Conservation (phyloP, 108 stramenopile species). For the Cyclotella sp. region DNA sequence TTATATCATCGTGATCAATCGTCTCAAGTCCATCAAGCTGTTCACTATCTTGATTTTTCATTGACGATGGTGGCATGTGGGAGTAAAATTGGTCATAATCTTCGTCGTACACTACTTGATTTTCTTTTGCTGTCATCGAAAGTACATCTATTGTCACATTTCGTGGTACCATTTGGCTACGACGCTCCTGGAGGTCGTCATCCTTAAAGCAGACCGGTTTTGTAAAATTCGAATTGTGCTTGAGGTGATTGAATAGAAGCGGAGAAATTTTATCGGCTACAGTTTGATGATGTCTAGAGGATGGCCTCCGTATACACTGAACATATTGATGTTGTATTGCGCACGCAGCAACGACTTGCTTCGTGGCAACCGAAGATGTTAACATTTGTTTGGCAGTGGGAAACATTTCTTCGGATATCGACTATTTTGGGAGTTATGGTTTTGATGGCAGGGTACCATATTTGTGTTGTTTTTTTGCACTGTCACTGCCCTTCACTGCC, state of each 20-base stretch:
- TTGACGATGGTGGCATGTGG: slow-evolving; percentile 44
- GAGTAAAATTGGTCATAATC: slow-evolving; percentile 30
- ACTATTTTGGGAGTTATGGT: too few relatives aligned
- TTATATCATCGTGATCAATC: slow-evolving; percentile 22
- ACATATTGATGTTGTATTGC: background rate
- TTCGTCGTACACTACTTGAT: slow-evolving; percentile 20
- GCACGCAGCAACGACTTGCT: too few relatives aligned
- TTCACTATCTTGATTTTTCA: slow-evolving; percentile 34
- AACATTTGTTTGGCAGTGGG: too few relatives aligned
- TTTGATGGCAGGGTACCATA: too few relatives aligned
- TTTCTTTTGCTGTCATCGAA: background rate
- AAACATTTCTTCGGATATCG: too few relatives aligned
- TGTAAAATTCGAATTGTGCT: background rate
- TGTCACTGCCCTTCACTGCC: too few relatives aligned
- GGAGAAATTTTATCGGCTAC: background rate
- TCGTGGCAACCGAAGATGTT: too few relatives aligned
- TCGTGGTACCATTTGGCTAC: slow-evolving; percentile 6
- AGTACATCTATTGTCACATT: slow-evolving; percentile 12
- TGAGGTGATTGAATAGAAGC: background rate
- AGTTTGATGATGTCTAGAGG: background rate
- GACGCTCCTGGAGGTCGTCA: background rate
- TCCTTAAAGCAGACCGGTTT: background rate
- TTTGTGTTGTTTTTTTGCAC: too few relatives aligned
- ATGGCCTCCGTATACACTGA: background rate
- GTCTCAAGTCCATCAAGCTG: slow-evolving; percentile 31